Percentiles rank a stretch among this genome's conserved stretches.
Evolutionary conservation across 2,329 filamentous ascomycete species (phyloP).

Genomic region (Alternaria arbusti): DNA sequence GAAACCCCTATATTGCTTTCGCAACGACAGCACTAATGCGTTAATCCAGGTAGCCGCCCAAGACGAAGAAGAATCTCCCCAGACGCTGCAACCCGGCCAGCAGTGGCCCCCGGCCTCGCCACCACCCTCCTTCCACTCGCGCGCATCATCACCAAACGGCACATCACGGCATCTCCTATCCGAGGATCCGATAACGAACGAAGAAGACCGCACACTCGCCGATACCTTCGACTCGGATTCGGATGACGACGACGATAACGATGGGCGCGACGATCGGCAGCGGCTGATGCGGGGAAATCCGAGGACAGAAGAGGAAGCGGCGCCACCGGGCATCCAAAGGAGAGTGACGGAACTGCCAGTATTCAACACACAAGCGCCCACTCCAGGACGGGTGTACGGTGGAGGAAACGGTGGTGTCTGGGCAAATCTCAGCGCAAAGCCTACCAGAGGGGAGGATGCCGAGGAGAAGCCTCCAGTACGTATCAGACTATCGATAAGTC

Average conservation of each 20-base stretch:
- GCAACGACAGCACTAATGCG: constrained; percentile 21
- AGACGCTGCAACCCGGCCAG: constrained; percentile 27
- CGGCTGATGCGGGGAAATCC: constrained; percentile 77
- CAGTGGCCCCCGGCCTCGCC: constrained; percentile 55
- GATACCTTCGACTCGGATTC: constrained; percentile 87
- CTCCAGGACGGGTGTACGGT: constrained; percentile 66
- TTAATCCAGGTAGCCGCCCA: constrained; percentile 50
- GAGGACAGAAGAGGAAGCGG: constrained; percentile 30
- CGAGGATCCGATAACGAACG: constrained; percentile 57
- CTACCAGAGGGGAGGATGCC: constrained; percentile 78
- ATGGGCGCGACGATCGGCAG: constrained; percentile 81
- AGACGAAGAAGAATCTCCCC: constrained; percentile 51
- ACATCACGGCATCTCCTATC: constrained; percentile 60
- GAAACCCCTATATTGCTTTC: constrained; percentile 4
- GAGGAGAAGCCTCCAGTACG: constrained; percentile 94
- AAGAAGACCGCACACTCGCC: constrained; percentile 80
- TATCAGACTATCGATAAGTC: constrained; percentile 29
- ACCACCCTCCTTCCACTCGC: constrained; percentile 85
- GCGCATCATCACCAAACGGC: constrained; percentile 69
- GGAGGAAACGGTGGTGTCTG: constrained; percentile 93
- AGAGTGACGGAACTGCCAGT: constrained; percentile 62
- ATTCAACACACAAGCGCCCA: constrained; percentile 52
- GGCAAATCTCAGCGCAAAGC: constrained; percentile 91
- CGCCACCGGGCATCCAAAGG: constrained; percentile 51
- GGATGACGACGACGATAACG: constrained; percentile 68